A percentile compares a stretch with the other conserved stretches of the same genome.
These are phyloP conservation scores for Coemansia guatemalensis DNA, from an alignment of 192 early-diverging fungal species.

Conservation along the genomic window DNA sequence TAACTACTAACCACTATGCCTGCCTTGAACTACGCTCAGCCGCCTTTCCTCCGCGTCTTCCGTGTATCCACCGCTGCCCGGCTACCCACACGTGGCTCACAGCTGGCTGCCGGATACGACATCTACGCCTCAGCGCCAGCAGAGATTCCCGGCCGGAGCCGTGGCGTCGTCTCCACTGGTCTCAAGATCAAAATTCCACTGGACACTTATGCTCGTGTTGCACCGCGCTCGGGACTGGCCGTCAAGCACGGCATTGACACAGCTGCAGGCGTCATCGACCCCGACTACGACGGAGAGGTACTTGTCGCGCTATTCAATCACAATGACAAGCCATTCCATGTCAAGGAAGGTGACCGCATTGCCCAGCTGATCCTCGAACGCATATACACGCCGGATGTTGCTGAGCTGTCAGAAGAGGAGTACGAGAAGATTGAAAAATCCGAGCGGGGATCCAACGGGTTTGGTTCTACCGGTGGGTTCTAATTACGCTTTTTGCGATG, in stretches of 20 bases:
- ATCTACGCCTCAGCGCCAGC: constrained; percentile 68
- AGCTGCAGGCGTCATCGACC: constrained; percentile 90
- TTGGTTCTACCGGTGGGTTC: constrained; percentile 65
- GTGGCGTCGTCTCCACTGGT: constrained; percentile 82
- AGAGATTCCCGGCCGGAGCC: constrained; percentile 74
- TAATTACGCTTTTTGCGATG: not conserved
- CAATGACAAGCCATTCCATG: constrained; percentile 63
- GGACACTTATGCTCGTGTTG: constrained; percentile 94
- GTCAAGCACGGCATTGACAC: constrained; percentile 87
- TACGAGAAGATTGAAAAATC: constrained; percentile 54
- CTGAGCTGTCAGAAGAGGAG: constrained; percentile 60
- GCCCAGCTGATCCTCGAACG: constrained; percentile 94
- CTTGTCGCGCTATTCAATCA: constrained; percentile 91
- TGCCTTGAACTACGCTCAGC: not conserved
- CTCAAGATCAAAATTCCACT: constrained; percentile 79
- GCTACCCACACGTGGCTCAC: constrained; percentile 79
- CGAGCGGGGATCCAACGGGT: constrained; percentile 63
- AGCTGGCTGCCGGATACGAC: constrained; percentile 90
- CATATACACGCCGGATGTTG: constrained; percentile 76
- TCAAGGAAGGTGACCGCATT: constrained; percentile 89
- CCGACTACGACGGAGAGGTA: constrained; percentile 86
- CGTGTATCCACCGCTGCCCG: constrained; percentile 55
- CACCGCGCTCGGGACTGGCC: constrained; percentile 89
- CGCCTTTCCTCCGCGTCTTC: constrained; percentile 36
- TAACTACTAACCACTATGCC: not conserved